A percentile compares a stretch with the other conserved stretches of the same genome.
phyloP scores from a whole-genome alignment of 192 early-diverging fungal genomes.

The Podila verticillata region DNA sequence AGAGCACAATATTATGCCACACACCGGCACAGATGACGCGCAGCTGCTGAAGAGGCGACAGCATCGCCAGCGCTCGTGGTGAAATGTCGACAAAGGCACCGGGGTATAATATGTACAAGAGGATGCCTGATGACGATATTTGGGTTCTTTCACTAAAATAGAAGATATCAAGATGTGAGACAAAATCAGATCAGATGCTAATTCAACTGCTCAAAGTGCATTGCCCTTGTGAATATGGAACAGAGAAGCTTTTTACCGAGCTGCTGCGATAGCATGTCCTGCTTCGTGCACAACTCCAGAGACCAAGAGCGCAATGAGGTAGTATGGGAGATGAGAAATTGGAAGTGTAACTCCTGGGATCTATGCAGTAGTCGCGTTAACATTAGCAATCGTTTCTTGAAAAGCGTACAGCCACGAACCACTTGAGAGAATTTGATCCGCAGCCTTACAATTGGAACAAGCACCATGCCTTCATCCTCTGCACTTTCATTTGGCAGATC shows the following conservation, averaged over 20 bases:
- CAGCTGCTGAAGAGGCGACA: conserved; percentile 60
- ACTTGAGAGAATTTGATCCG: neutral
- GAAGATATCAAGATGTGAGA: neutral
- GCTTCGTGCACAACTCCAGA: conserved; percentile 76
- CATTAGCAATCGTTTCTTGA: too few species aligned
- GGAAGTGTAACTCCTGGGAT: conserved; percentile 83
- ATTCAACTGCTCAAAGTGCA: too few species aligned
- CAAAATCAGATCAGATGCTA: neutral
- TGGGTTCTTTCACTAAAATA: conserved; percentile 64
- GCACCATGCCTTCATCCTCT: conserved; percentile 48
- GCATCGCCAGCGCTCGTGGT: conserved; percentile 47
- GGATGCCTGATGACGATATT: conserved; percentile 70
- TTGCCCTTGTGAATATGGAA: too few species aligned
- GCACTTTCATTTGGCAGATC: conserved; percentile 10
- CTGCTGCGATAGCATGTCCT: conserved; percentile 80
- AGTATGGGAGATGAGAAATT: conserved; percentile 71
- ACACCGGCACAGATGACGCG: conserved; percentile 79
- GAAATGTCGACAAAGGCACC: conserved; percentile 82
- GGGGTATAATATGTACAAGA: conserved; percentile 75
- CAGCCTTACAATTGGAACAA: conserved; percentile 69
- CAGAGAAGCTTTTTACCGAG: conserved; percentile 53
- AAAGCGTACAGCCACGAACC: neutral
- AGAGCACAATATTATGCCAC: conserved; percentile 75
- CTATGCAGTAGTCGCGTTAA: conserved; percentile 39
- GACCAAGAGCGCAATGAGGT: conserved; percentile 68